Evolutionary conservation across 2,329 filamentous ascomycete genomes (phyloP).

Genomic region (Cercospora sesami): DNA sequence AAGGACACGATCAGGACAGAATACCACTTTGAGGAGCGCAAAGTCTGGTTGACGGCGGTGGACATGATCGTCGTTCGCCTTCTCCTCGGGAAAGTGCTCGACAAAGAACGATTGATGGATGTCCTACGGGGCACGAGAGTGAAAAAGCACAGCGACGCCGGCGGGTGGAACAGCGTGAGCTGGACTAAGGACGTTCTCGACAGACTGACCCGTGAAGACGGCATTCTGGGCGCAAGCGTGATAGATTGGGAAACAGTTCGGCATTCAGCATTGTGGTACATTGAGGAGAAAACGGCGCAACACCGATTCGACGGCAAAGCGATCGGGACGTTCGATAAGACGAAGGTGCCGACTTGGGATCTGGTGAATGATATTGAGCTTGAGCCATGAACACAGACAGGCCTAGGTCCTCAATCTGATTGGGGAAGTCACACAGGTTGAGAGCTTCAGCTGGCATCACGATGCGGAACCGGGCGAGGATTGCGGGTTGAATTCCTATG

Average conservation of each 20-base stretch:
- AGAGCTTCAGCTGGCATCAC: background rate
- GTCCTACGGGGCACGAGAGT: constrained; percentile 8
- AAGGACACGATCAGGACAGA: background rate
- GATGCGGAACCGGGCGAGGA: constrained; percentile 6
- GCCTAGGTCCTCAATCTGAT: background rate
- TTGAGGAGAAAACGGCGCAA: constrained; percentile 8
- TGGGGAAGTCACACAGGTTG: background rate
- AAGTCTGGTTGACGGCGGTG: constrained; percentile 8
- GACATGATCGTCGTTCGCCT: constrained; percentile 10
- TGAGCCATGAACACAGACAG: constrained; percentile 3
- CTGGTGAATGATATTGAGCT: constrained; percentile 11
- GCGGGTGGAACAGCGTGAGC: constrained; percentile 10
- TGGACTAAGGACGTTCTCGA: constrained; percentile 12
- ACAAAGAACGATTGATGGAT: constrained; percentile 8
- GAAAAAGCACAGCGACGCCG: constrained; percentile 12
- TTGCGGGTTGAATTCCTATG: constrained; percentile 10
- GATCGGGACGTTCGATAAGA: constrained; percentile 7
- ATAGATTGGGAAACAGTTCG: constrained; percentile 13
- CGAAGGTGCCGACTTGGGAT: constrained; percentile 16
- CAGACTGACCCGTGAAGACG: constrained; percentile 8
- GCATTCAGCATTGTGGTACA: constrained; percentile 12
- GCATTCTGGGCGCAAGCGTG: constrained; percentile 4
- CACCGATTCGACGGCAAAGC: constrained; percentile 12
- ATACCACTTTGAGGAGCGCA: constrained; percentile 8
- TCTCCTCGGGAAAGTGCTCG: constrained; percentile 9